Evolutionary conservation across 306 rosid genomes (phyloP), one percentile per base, ranked within the genome.

Genomic region (Cucurbita argyrosperma): DNA sequence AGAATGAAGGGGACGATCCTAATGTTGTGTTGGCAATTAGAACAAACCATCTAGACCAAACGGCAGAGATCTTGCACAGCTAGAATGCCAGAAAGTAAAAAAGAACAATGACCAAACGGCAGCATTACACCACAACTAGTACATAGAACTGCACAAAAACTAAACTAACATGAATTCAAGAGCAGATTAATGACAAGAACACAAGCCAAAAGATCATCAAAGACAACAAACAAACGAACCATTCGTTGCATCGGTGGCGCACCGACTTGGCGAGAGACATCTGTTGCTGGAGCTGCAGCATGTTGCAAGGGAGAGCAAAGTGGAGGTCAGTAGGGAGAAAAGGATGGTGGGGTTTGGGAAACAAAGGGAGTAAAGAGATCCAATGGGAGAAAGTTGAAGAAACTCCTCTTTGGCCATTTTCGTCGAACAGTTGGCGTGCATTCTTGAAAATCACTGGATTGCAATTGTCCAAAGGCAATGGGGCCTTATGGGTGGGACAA

Each of bases 401-500:
- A 76, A 82, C 80, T 81, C 73, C 73, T 87, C 84, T 76, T 77
- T 88, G 83, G 87, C 84, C 91, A 89, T 88, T 85, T 84, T 82
- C 79, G 84, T 89, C 87, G 53, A 84, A 84, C 89, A 87, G 85
- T 63, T 67, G 83, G 83, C 74, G 90, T 83, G 83, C 84, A 85
- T 78, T 62, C 9, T 38, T 40, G 71, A 19, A 69, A 69, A 84
- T 80, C 96, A 87, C 72, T 79, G 87, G 96, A 89, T 85, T 89
- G 93, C 90, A 82, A 89, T 81, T 85, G 82, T 88, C 91, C 91
- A 91, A 89, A 83, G 85, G 84, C 83, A 58, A 81, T 85, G 97
- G 92, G 88, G 84, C 95, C 81, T 84, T 10, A 23, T 64, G 60
- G 84, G 97, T 94, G 99, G 99, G 99, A 78, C 98, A 88, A 67